phyloP scores from a whole-genome alignment of 1,139 yeast species.

The Kodamaea arcana region DNA sequence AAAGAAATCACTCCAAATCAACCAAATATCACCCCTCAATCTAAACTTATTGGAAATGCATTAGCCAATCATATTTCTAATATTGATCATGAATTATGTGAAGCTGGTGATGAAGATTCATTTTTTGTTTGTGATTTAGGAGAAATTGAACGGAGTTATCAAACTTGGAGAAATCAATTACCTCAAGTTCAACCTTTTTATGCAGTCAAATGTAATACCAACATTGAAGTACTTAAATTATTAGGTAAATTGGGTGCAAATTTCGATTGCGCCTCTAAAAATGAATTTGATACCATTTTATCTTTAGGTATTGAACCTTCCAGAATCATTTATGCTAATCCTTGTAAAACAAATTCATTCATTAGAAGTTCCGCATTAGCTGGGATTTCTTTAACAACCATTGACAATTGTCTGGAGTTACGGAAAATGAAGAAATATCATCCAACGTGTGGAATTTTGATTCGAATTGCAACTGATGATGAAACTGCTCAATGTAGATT shows the following conservation, averaged over 20 bases:
- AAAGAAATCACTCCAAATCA: too few species aligned
- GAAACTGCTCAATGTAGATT: conserved; percentile 82
- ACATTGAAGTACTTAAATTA: conserved; percentile 52
- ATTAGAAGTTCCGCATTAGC: conserved; percentile 61
- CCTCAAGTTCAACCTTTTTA: conserved; percentile 81
- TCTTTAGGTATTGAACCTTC: conserved; percentile 57
- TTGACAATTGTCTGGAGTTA: conserved; percentile 85
- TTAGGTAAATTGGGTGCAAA: conserved; percentile 64
- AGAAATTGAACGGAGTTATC: conserved; percentile 57
- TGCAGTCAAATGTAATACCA: conserved; percentile 93
- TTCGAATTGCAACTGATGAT: conserved; percentile 89
- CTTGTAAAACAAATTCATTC: conserved; percentile 83
- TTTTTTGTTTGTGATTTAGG: conserved; percentile 88
- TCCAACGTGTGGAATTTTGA: conserved; percentile 65
- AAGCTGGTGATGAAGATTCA: conserved; percentile 78
- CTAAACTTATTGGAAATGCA: conserved; percentile 22
- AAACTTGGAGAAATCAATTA: conserved; percentile 57
- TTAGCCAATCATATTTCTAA: conserved; percentile 37
- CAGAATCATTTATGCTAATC: conserved; percentile 86
- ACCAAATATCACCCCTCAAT: conserved; percentile 9
- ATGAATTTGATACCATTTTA: conserved; percentile 71
- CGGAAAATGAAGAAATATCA: conserved; percentile 64
- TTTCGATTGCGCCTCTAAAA: conserved; percentile 92
- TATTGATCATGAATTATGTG: conserved; percentile 60
- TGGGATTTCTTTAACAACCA: conserved; percentile 71